Base-by-base conservation (phyloP, 2,329 filamentous ascomycete genomes). In the Xenoacremonium recifei region DNA sequence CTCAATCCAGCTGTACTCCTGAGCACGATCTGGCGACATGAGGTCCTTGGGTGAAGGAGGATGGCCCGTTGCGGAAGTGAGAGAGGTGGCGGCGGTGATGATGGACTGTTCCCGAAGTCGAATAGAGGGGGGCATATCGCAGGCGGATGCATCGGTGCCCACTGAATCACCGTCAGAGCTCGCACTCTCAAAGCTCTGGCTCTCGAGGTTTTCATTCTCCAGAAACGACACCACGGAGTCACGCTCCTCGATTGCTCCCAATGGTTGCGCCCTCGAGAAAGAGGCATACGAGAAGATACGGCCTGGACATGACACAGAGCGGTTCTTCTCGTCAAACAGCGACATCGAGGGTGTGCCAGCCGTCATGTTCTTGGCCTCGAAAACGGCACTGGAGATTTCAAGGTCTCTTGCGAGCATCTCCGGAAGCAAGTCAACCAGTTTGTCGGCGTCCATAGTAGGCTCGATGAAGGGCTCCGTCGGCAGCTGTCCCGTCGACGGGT, bases 361-460 rank as follows among this genome's bases (percentile, higher is more conserved):
- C 5, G 76, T 77, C 69, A 80, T 72, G 43, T 71, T 72, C 54
- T 65, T 75, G 12, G 74, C 67, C 19, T 62, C 61, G 42, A 80
- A 80, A 19, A 77, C 55, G 9, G 65, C 61, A 37, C 64, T 64
- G 15, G 73, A 78, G 17, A 66, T 54, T 53, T 78, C 72, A 34
- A 81, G 62, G 48, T 82, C 76, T 44, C 66, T 69, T 6, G 70
- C 77, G n/a, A 82, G 63, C 29, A 79, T 52, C 59, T 82, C 79
- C 3, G 78, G 74, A 15, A 82, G 63, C 59, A 73, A 80, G 55
- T 69, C 70, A 37, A 62, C 63, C 10, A 55, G 49, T 34, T 57
- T 52, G 15, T 53, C 53, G 23, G 13, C 13, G 7, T 27, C 23
- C 23, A 27, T 27, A 13, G 7, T 27, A n/a, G n/a, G n/a, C 59